Conservation (phyloP, 495 filamentous ascomycete species). For the Xylaria curta region DNA sequence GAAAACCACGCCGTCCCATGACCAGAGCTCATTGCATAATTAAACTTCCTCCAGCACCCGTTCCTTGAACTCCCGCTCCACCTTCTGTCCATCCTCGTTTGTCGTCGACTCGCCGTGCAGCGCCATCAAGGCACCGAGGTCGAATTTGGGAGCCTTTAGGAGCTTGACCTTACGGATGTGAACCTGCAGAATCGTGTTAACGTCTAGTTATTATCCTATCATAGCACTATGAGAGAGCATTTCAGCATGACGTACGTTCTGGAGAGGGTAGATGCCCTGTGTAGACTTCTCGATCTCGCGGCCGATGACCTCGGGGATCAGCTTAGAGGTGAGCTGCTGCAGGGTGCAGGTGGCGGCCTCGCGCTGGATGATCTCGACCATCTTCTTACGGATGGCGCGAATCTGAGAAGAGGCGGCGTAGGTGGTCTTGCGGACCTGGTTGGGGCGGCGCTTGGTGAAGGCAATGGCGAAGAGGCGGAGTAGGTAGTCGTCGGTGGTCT, state of each 20-base stretch:
- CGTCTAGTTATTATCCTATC: constrained; percentile 34
- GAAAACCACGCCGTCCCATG: constrained; percentile 56
- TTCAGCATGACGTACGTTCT: constrained; percentile 74
- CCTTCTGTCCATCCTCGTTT: constrained; percentile 97
- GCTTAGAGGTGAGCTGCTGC: constrained; percentile 92
- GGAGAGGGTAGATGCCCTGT: constrained; percentile 98
- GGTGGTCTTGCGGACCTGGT: constrained; percentile 99
- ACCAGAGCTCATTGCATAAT: constrained; percentile 53
- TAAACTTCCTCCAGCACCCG: constrained; percentile 90
- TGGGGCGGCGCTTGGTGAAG: constrained; percentile 97
- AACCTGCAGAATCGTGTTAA: constrained; percentile 65
- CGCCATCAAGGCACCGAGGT: constrained; percentile 91
- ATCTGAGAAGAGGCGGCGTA: constrained; percentile 97
- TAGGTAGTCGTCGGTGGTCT: constrained; percentile 99
- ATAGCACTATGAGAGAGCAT: constrained; percentile 23
- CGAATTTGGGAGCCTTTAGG: constrained; percentile 97
- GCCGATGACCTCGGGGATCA: constrained; percentile 98
- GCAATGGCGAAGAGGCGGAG: constrained; percentile 97
- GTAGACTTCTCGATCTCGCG: constrained; percentile 99
- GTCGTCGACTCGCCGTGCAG: constrained; percentile 96
- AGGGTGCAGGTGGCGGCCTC: constrained; percentile 94
- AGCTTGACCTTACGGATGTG: constrained; percentile 99
- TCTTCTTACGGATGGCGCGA: constrained; percentile 97
- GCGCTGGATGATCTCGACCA: constrained; percentile 97
- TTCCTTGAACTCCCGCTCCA: constrained; percentile 99